Conservation (phyloP, 129 eudicot species). For the Artemisia argyi region DNA sequence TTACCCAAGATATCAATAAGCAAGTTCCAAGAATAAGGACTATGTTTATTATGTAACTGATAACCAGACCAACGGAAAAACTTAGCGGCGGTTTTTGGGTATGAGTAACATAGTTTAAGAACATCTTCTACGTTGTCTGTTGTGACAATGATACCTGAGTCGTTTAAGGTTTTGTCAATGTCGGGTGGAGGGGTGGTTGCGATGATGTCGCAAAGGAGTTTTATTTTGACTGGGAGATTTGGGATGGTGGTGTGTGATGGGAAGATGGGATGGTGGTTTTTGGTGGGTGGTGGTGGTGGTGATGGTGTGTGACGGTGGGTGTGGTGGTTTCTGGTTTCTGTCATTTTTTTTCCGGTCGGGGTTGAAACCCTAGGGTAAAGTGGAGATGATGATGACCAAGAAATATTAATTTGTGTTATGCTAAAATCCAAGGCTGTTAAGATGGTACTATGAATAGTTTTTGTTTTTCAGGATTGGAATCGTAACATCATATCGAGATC, state of each 20-base stretch:
- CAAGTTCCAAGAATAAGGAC: conserved; percentile 78
- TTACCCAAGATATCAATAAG: conserved; percentile 79
- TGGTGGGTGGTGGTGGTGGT: too few species aligned
- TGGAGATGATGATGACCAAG: too few species aligned
- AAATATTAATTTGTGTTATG: too few species aligned
- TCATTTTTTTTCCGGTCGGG: too few species aligned
- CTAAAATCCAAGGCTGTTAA: too few species aligned
- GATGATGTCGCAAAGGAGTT: conserved; percentile 67
- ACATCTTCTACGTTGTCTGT: conserved; percentile 65
- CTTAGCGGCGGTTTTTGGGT: conserved; percentile 64
- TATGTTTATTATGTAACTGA: conserved; percentile 51
- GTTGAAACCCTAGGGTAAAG: too few species aligned
- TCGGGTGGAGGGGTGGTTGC: conserved; percentile 43
- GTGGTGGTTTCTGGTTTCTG: too few species aligned
- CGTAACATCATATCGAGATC: too few species aligned
- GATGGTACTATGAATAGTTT: too few species aligned
- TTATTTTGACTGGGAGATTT: conserved; percentile 55
- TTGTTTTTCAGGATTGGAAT: too few species aligned
- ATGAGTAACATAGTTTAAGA: conserved; percentile 58
- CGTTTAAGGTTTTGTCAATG: conserved; percentile 58
- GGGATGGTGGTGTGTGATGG: conserved; percentile 55
- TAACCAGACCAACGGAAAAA: conserved; percentile 80
- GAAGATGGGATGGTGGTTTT: conserved; percentile 34
- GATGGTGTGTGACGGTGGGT: too few species aligned
- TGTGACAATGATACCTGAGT: conserved; percentile 50